Percentiles rank a stretch among this genome's conserved stretches.
Evolutionary conservation across 495 filamentous ascomycete species (phyloP).

Genomic region (Penicillium paxilli): DNA sequence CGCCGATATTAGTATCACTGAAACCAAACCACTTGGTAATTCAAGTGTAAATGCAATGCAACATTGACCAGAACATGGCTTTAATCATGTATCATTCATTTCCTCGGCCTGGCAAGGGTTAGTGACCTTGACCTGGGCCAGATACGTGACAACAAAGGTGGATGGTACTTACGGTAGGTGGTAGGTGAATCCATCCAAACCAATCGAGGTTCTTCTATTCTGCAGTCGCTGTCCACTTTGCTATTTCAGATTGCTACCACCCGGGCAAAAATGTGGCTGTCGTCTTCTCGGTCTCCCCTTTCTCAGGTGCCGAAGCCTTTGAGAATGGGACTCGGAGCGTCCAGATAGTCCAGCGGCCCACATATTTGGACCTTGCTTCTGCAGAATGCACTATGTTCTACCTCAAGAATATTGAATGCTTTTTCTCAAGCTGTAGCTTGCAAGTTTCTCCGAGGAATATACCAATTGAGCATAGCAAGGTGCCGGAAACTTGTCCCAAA

Average conservation of each 20-base stretch:
- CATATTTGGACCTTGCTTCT: constrained; percentile 18
- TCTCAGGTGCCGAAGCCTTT: neutral
- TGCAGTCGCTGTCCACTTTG: neutral
- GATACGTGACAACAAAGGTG: neutral
- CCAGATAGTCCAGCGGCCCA: constrained; percentile 1
- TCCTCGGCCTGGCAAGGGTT: neutral
- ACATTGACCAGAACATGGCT: neutral
- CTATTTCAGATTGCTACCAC: neutral
- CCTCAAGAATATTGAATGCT: constrained; percentile 8
- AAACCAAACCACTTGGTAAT: neutral
- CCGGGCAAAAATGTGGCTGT: neutral
- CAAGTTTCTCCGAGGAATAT: neutral
- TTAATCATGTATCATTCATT: neutral
- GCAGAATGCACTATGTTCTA: constrained; percentile 16
- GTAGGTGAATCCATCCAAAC: neutral
- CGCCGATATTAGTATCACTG: neutral
- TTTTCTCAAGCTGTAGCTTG: neutral
- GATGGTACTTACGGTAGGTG: no score
- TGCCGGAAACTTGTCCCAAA: neutral
- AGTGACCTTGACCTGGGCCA: neutral
- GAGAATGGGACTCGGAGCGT: neutral
- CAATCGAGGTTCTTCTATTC: neutral
- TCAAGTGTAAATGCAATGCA: neutral
- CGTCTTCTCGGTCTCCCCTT: neutral
- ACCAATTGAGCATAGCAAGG: neutral